Base-by-base conservation (phyloP, 768 basidiomycete species). In the Leccinum uliginosum region DNA sequence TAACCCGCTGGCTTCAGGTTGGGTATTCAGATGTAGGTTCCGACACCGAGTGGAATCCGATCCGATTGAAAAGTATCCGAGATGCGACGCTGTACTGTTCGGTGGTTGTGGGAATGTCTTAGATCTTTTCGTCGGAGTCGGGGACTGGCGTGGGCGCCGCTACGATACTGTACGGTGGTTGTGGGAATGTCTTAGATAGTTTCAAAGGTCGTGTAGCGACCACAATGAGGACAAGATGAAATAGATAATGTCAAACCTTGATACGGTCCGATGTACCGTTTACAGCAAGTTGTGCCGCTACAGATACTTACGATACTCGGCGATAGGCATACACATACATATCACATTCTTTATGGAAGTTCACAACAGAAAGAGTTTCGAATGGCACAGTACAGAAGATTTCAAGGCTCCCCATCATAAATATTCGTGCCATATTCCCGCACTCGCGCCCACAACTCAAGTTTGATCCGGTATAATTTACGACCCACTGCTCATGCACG, bases 401-500 rank as follows among this genome's bases (percentile, higher is more conserved):
- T 12, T 32, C 1, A 12, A 35, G 23, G 7, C 12, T 7, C 15
- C 38, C 10, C n/a, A n/a, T n/a, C n/a, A n/a, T n/a, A n/a, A n/a
- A 32, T 6, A 6, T 9, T 23, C 32, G 29, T 15, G 12, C 23
- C 21, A 15, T 38, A n/a, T 3, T 24, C 21, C 23, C 10, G 19
- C 11, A 19, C 19, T 21, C 19, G 40, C 40, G 10, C 24, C 51
- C 58, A 71, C 49, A 67, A 24, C 55, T 59, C 71, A 50, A 75
- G 59, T 50, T 71, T 75, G 59, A 76, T 72, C n/a, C 75, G 64
- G 58, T 71, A 74, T 59, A 71, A 55, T 62, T 79, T 76, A n/a
- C 4, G 74, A 73, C 23, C 56, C 65, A 54, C 68, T 72, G 34
- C 77, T 71, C 74, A 78, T 67, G n/a, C n/a, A 27, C 27, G 1